Base-by-base conservation (phyloP, 495 filamentous ascomycete genomes). In the Penicillium arizonense region DNA sequence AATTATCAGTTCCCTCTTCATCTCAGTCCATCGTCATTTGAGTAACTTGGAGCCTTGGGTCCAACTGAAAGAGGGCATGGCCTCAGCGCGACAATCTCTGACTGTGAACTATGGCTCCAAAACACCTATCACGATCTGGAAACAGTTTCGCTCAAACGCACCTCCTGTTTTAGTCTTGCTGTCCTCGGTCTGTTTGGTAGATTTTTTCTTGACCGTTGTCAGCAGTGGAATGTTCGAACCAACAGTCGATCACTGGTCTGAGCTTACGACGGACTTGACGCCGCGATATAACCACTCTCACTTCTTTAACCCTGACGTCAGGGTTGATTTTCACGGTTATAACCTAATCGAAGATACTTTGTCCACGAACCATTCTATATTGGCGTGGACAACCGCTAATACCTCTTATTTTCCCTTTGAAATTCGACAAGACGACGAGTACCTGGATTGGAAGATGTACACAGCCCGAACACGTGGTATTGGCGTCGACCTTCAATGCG, bases 151-250 rank as follows among this genome's bases (percentile, higher is more conserved):
- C 14, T 34, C 41, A 6, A 52, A 37, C 8, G 38, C 34, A 4
- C 49, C 56, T 1, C 14, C 26, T 34, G 12, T 58, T 3, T n/a
- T 63, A 2, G 14, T 53, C 0, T 7, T 47, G 13, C 20, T 62
- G 2, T 60, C 65, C 4, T 14, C 52, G 7, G 39, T 57, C 1
- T 59, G 50, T 28, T 9, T 61, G 1, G 30, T 61, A 4, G 53
- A 61, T 33, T 42, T 60, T 26, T 10, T 56, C 7, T 47, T 68
- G 2, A 58, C 41, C 1, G 24, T 65, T 5, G 41, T 56, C 5
- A 61, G 61, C 34, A 58, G 62, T 44, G 62, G 64, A 1, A 32
- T 68, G 21, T 68, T 65, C 23, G 55, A 60, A 28, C 59, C 64
- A 18, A 33, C 55, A 24, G 28, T 55, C 3, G 49, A 57, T 1